A percentile compares a stretch with the other conserved stretches of the same genome.
phyloP scores from a whole-genome alignment of 2,329 filamentous ascomycete genomes.

The Alternaria viburni region DNA sequence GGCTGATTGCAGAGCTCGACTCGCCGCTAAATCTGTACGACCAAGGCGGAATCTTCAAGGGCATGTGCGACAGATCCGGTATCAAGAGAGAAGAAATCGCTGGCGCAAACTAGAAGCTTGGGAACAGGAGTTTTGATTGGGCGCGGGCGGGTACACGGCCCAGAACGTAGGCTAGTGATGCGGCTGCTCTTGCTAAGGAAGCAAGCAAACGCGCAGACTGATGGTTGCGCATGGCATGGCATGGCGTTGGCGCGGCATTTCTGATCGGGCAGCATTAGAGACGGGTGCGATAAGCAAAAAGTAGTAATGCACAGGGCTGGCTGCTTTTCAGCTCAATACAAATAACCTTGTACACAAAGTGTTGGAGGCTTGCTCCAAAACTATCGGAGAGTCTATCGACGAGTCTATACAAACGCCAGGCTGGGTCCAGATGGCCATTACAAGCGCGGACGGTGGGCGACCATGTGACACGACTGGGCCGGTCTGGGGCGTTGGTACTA shows the following conservation, averaged over 20 bases:
- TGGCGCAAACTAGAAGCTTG: conserved; percentile 16
- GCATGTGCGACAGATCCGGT: conserved; percentile 88
- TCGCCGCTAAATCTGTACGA: conserved; percentile 76
- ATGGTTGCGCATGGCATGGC: conserved; percentile 23
- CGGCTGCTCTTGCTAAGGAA: conserved; percentile 8
- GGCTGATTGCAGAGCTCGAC: conserved; percentile 85
- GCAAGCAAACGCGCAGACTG: conserved; percentile 5
- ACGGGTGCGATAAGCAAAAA: not conserved
- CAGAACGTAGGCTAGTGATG: conserved; percentile 21
- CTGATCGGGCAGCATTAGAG: conserved; percentile 2
- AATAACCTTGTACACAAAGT: not conserved
- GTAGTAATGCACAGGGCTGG: not conserved
- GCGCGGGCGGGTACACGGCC: conserved; percentile 14
- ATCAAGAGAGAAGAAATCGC: conserved; percentile 65
- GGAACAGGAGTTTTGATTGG: conserved; percentile 3
- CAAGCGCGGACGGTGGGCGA: conserved; percentile 1
- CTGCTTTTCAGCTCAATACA: not conserved
- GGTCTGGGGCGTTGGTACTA: conserved; percentile 1
- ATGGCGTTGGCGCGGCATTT: conserved; percentile 29
- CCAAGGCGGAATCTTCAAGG: conserved; percentile 77
- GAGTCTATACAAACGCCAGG: not conserved
- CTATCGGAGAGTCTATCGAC: not conserved
- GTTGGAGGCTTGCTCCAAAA: not conserved
- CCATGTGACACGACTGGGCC: conserved; percentile 1
- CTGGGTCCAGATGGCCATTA: not conserved